Evolutionary conservation across 2,329 filamentous ascomycete genomes (phyloP), one percentile per base, ranked within the genome.

Genomic region (Xylariales sp.): DNA sequence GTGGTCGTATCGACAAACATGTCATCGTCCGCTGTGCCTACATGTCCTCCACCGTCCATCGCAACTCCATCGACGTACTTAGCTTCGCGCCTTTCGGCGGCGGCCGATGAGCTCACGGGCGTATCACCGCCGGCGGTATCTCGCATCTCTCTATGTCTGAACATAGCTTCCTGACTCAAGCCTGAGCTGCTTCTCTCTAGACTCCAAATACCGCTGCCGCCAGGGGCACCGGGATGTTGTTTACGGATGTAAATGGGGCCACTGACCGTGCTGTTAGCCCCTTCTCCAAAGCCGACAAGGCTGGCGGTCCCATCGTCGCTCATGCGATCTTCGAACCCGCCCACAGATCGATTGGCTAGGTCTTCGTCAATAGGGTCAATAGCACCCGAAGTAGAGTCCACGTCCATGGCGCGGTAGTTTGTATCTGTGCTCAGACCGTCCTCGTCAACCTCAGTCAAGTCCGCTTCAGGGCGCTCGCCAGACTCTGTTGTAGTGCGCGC

Each of bases 221-320:
- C 76, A 23, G 66, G 77, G 67, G 73, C 80, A 70, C 76, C 81
- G 72, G 82, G 83, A 70, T 80, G 79, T 58, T 83, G 79, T 55
- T 86, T 78, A 68, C 86, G 81, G 78, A 87, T 83, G 81, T 92
- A 86, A 76, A 92, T 91, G 46, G 93, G 93, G 0, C 93, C 93
- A 67, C 90, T 93, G 65, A 94, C 90, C 5, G 93, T 93, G 78
- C 91, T 93, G 73, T 91, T 93, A 9, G 95, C 94, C 41, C 94
- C 95, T 79, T 97, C 94, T 57, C 95, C 95, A 74, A 97, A 97
- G 0, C 92, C 95, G 9, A 97, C 95, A 5, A 97, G 85, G 70
- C 91, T 95, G 2, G 91, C 93, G 60, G 90, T 90, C 7, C 90
- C 91, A 75, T 97, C 93, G 74, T 97, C 94, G 74, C 92, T 95